These are phyloP conservation scores for Hypsizygus marmoreus DNA, from an alignment of 768 basidiomycete species.

Conservation along the genomic window DNA sequence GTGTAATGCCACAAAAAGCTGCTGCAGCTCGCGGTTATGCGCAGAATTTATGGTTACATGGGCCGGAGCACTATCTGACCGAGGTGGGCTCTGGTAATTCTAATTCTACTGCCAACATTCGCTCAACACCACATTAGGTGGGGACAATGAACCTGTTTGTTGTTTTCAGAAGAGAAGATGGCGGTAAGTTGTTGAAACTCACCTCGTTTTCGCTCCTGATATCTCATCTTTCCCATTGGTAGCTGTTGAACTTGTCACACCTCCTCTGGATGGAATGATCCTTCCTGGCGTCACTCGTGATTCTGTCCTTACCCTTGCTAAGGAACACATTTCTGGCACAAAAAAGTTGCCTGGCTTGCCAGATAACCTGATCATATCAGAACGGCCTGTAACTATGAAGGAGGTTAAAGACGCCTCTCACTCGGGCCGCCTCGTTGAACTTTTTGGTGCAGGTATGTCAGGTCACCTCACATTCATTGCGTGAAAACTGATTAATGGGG, in stretches of 20 bases:
- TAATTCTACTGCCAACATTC: background rate
- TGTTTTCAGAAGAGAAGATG: conserved; percentile 71
- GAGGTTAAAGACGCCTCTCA: conserved; percentile 64
- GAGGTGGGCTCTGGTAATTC: conserved; percentile 33
- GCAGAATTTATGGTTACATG: conserved; percentile 91
- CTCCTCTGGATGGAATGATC: conserved; percentile 89
- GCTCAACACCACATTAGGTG: conserved; percentile 54
- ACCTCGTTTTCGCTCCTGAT: background rate
- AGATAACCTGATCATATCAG: conserved; percentile 57
- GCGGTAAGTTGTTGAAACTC: conserved; percentile 38
- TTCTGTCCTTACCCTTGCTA: conserved; percentile 73
- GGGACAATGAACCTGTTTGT: conserved; percentile 95
- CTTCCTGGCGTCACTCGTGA: conserved; percentile 92
- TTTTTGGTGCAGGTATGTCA: conserved; percentile 84
- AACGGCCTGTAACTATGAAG: conserved; percentile 74
- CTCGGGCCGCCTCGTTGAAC: conserved; percentile 72
- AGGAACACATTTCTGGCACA: conserved; percentile 57
- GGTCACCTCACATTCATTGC: conserved; percentile 35
- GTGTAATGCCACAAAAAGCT: conserved; percentile 79
- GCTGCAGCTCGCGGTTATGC: conserved; percentile 78
- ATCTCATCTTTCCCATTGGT: conserved; percentile 24
- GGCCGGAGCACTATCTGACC: conserved; percentile 60
- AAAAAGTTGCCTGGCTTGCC: conserved; percentile 51
- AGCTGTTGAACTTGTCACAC: conserved; percentile 85
- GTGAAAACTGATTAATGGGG: conserved; percentile 1